A percentile compares a stretch with the other conserved stretches of the same genome.
Conservation (phyloP, 495 filamentous ascomycete genomes). For the Podospora pseudocomata region DNA sequence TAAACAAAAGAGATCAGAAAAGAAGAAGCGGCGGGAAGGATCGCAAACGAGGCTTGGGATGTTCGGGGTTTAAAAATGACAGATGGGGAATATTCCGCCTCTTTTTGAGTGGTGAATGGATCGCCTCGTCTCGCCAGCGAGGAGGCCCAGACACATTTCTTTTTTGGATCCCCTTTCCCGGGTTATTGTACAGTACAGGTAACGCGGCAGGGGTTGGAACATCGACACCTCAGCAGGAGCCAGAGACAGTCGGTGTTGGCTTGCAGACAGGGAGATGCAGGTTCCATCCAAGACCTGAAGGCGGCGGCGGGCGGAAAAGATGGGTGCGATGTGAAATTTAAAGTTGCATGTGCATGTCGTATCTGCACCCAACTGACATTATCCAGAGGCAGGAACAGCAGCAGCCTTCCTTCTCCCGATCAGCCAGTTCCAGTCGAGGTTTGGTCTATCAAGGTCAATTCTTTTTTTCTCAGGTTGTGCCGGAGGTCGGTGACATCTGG, state of each 20-base stretch:
- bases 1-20: not conserved
- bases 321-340: not conserved
- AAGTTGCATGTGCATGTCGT: constrained; percentile 9
- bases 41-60: not conserved
- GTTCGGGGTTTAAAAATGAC: constrained; percentile 8
- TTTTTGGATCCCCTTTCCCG: constrained; percentile 8
- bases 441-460: not conserved
- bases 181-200: not conserved
- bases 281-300: not conserved
- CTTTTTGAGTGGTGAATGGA: not conserved
- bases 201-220: not conserved
- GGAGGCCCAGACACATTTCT: constrained; percentile 9
- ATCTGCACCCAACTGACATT: constrained; percentile 2
- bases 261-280: not conserved
- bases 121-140: constrained; percentile 4
- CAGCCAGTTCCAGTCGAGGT: not conserved
- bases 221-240: not conserved
- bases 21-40: not conserved
- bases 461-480: not conserved
- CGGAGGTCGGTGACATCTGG: not conserved
- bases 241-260: not conserved
- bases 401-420: not conserved
- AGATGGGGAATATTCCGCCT: not conserved
- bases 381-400: not conserved
- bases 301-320: not conserved